Evolutionary conservation across 1,284 basidiomycete genomes (phyloP).

Genomic region (Inonotus obliquus): DNA sequence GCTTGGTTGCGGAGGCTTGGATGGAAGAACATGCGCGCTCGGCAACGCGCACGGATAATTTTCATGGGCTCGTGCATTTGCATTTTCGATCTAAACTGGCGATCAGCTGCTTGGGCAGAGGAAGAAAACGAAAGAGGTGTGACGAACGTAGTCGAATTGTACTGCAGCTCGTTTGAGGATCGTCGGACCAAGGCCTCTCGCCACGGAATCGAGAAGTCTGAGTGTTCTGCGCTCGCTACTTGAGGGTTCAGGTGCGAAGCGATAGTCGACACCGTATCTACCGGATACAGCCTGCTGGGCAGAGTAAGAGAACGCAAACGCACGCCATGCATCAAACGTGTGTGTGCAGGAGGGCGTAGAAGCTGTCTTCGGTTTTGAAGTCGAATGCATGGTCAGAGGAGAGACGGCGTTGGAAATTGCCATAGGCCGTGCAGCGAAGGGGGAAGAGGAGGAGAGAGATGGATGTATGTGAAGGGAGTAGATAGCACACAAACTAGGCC

Average conservation of each 20-base stretch:
- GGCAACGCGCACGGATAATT: neutral
- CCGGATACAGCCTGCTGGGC: neutral
- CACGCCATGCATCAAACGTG: slow-evolving; percentile 5
- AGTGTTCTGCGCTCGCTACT: neutral
- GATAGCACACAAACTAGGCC: neutral
- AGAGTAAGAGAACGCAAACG: neutral
- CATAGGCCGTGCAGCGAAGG: neutral
- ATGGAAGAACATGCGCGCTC: neutral
- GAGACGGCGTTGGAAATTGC: neutral
- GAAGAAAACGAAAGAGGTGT: neutral
- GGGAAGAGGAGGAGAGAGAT: neutral
- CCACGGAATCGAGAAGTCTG: neutral
- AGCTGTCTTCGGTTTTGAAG: neutral
- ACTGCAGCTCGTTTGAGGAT: neutral
- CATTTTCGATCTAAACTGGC: neutral
- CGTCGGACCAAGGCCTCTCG: neutral
- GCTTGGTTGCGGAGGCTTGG: neutral
- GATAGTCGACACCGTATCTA: slow-evolving; percentile 5
- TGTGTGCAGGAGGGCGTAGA: neutral
- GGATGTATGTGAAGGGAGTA: neutral
- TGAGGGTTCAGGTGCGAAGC: neutral
- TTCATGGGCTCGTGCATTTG: neutral
- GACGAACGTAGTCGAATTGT: slow-evolving; percentile 7
- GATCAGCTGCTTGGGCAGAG: neutral
- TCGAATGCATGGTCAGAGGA: neutral